Conservation (phyloP, 345 rosid species). For the Moricandia moricandioides region DNA sequence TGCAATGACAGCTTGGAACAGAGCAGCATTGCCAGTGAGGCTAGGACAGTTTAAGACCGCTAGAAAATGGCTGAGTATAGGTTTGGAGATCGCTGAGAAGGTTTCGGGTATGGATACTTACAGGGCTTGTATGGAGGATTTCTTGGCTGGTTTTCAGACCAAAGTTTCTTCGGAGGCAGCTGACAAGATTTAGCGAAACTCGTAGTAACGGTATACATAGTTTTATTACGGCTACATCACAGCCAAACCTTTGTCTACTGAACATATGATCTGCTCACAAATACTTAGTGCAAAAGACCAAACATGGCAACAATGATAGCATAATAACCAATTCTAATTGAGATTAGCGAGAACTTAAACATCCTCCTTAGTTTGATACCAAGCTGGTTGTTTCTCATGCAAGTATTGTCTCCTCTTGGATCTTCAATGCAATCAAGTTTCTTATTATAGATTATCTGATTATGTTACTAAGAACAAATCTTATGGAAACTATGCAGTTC, state of each 20-base stretch:
- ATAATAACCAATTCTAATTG: no score
- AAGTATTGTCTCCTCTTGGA: no score
- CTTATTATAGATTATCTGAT: no score
- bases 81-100: slow-evolving; percentile 65
- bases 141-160: slow-evolving; percentile 47
- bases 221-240: background rate
- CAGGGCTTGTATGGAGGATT: slow-evolving; percentile 82
- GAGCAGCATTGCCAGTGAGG: slow-evolving; percentile 73
- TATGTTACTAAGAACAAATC: no score
- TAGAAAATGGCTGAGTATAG: slow-evolving; percentile 72
- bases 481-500: no score
- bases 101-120: slow-evolving; percentile 75
- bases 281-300: background rate
- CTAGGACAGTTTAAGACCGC: slow-evolving; percentile 64
- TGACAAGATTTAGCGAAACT: background rate
- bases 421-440: no score
- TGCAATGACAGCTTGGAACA: slow-evolving; percentile 92
- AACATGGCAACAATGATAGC: background rate
- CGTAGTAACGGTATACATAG: background rate
- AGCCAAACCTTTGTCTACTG: background rate
- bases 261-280: background rate
- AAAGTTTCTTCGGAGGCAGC: slow-evolving; percentile 33
- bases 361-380: no score
- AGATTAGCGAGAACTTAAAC: no score
- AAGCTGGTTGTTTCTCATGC: no score